Evolutionary conservation across 2,329 filamentous ascomycete genomes (phyloP).

Genomic region (Calonectria honghensis): DNA sequence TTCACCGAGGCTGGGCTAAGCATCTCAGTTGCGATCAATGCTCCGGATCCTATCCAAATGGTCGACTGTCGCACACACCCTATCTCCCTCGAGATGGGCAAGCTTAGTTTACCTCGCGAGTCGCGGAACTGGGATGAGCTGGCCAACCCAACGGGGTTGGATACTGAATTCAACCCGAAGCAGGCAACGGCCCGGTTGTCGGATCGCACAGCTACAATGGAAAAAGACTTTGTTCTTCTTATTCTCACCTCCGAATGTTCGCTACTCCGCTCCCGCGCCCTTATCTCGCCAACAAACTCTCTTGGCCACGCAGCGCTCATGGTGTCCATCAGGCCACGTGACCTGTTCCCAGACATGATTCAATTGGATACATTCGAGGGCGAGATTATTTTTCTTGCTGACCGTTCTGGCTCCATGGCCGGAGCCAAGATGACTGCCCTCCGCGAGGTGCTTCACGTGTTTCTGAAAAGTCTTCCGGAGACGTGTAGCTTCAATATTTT

Average conservation of each 20-base stretch:
- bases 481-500: neutral
- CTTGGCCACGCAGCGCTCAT: neutral
- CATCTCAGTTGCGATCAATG: neutral
- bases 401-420: neutral
- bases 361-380: neutral
- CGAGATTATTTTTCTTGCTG: neutral
- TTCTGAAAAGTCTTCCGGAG: neutral
- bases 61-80: neutral
- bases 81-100: neutral
- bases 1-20: neutral
- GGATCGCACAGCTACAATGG: neutral
- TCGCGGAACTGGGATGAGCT: neutral
- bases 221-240: neutral
- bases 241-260: neutral
- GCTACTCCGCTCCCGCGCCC: neutral
- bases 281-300: neutral
- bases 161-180: neutral
- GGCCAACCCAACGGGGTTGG: neutral
- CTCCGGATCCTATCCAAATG: neutral
- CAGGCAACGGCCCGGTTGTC: neutral
- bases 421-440: neutral
- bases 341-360: neutral
- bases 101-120: neutral
- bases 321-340: neutral
- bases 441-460: neutral